A percentile compares a stretch with the other conserved stretches of the same genome.
phyloP scores from a whole-genome alignment of 1,284 basidiomycete species.

The Ustilago cynodontis region DNA sequence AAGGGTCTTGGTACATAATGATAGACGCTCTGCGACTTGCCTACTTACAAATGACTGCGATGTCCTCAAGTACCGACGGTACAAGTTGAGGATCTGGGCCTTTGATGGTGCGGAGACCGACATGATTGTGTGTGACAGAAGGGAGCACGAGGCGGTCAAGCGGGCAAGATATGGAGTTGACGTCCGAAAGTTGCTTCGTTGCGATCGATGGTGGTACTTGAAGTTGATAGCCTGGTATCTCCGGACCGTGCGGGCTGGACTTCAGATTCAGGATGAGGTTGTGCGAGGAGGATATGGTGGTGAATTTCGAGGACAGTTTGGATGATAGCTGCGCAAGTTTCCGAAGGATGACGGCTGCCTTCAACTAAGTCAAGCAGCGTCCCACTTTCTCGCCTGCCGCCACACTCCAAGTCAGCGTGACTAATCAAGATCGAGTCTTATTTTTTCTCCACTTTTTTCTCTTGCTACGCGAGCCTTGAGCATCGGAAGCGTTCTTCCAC shows the following conservation, averaged over 20 bases:
- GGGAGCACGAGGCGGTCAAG: not conserved
- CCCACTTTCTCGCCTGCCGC: constrained; percentile 9
- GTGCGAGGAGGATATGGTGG: too few relatives aligned
- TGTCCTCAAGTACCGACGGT: constrained; percentile 64
- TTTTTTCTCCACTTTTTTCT: constrained; percentile 27
- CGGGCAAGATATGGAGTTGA: too few relatives aligned
- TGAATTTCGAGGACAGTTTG: not conserved
- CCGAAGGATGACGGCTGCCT: constrained; percentile 21
- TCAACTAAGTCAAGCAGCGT: constrained; percentile 19
- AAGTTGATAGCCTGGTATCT: too few relatives aligned
- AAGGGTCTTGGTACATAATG: too few relatives aligned
- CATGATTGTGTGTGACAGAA: constrained; percentile 20
- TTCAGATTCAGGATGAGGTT: too few relatives aligned
- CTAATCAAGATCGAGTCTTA: constrained; percentile 17
- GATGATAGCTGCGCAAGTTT: constrained; percentile 15
- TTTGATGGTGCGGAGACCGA: constrained; percentile 49
- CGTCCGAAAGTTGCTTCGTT: too few relatives aligned
- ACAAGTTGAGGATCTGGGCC: constrained; percentile 63
- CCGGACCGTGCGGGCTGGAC: too few relatives aligned
- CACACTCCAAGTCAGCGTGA: constrained; percentile 37
- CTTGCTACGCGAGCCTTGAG: not conserved
- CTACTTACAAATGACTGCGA: constrained; percentile 68
- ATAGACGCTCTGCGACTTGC: not conserved
- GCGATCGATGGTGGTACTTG: too few relatives aligned
- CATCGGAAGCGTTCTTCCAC: not conserved